Evolutionary conservation across 2,329 filamentous ascomycete genomes (phyloP), one percentile per base, ranked within the genome.

Genomic region (Cladosporium phlei): DNA sequence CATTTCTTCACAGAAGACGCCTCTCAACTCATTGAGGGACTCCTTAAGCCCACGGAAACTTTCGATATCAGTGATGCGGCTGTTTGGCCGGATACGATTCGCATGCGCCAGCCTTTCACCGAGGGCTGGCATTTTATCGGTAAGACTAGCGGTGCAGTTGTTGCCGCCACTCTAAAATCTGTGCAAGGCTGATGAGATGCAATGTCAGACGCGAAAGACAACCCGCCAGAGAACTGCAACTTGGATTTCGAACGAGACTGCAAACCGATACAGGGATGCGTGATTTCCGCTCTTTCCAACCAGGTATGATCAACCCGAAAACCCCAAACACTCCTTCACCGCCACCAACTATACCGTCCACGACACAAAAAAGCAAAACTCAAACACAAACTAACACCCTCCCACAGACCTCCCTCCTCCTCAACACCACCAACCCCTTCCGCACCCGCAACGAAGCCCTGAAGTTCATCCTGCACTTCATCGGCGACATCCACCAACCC

Each of bases 401-500:
- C n/a, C n/a, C n/a, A n/a, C 73, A 75, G 54, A 73, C 67, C 9
- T 60, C 57, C 5, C 66, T 66, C 29, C 67, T 69, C 0, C 57
- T 45, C 60, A 14, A 52, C 59, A 33, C 55, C 50, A 5, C 49
- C 32, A 40, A 48, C 47, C 21, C 47, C 69, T 33, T 54, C 58
- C 42, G 52, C 54, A 9, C 51, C 43, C 17, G 61, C 28, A 65
- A 67, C 45, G 66, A 71, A 38, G 73, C 73, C 0, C 56, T 78
- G 12, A 68, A 70, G 47, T 77, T 73, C 62, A 60, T 78, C 43
- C 62, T 78, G 17, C 74, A 68, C 46, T 76, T 78, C 56, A 67
- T 93, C 7, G 78, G 87, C 47, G 88, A 95, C 62, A 59, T 61
- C 38, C 52, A 53, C 2, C 88, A 47, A 59, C 86, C 85, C 0